Percentiles rank a stretch among this genome's conserved stretches.
Conservation (phyloP, 2,329 filamentous ascomycete genomes). For the Colletotrichum sp. region DNA sequence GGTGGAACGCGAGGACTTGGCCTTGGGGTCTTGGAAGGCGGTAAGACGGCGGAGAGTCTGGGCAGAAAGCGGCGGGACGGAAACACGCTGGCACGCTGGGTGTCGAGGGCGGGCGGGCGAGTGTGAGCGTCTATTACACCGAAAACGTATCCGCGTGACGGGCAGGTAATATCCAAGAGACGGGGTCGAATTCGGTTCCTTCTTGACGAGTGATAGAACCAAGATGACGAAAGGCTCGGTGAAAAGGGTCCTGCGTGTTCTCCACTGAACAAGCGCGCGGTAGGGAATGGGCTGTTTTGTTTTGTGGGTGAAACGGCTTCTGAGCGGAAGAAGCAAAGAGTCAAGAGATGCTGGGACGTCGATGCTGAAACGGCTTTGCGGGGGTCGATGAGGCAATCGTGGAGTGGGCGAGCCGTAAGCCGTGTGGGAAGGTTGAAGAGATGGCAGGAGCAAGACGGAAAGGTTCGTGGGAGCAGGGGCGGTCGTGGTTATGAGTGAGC, state of each 20-base stretch:
- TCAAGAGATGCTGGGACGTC: background rate
- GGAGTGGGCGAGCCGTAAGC: background rate
- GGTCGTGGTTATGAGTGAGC: background rate
- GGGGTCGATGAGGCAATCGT: background rate
- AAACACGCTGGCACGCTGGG: background rate
- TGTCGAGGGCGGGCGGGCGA: background rate
- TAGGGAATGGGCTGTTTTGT: background rate
- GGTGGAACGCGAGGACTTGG: background rate
- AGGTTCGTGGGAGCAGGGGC: background rate
- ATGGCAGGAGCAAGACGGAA: background rate
- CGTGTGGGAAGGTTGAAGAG: background rate
- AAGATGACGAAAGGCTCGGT: background rate
- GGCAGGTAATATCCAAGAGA: background rate
- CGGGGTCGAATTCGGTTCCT: background rate
- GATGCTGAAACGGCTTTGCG: conserved; percentile 6
- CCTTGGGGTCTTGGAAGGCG: background rate
- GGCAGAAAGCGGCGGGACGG: background rate
- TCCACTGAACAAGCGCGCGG: conserved; percentile 23
- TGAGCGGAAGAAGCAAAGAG: background rate
- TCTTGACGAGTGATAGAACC: background rate
- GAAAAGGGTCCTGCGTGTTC: background rate
- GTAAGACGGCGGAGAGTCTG: conserved; percentile 18
- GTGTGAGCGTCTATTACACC: background rate
- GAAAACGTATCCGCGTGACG: background rate
- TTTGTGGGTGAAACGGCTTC: background rate